Evolutionary conservation across 257 asterid species (phyloP).

Genomic region (Przewalskia tangutica): DNA sequence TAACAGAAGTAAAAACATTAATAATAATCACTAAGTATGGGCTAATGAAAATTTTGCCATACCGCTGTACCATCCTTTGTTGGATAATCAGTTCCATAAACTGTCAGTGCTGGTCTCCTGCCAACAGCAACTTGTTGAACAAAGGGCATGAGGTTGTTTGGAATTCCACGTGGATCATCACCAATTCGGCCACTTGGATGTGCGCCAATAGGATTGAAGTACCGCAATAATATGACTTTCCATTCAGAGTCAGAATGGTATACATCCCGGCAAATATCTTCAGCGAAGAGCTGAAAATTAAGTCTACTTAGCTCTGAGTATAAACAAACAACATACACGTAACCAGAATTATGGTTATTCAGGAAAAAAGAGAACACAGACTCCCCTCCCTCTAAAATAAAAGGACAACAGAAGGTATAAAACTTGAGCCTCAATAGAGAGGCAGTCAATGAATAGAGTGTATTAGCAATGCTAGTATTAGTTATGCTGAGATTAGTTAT

Average conservation of each 20-base stretch:
- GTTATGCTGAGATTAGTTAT: too few relatives aligned
- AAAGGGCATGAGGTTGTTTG: slow-evolving; percentile 97
- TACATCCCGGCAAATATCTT: slow-evolving; percentile 87
- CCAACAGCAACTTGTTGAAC: slow-evolving; percentile 99
- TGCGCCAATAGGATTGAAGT: slow-evolving; percentile 98
- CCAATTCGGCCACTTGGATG: slow-evolving; percentile 93
- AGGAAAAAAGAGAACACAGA: neutral
- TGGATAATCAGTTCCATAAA: slow-evolving; percentile 46
- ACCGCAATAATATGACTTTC: slow-evolving; percentile 88
- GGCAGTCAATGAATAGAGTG: neutral
- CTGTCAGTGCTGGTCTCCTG: slow-evolving; percentile 77
- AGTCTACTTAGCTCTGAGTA: slow-evolving; percentile 7
- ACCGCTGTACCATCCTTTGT: slow-evolving; percentile 9
- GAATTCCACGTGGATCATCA: slow-evolving; percentile 92
- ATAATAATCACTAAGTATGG: neutral
- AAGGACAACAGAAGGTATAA: neutral
- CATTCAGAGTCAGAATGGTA: slow-evolving; percentile 62
- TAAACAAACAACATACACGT: neutral
- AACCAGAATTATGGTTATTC: neutral
- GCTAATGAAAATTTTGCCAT: neutral
- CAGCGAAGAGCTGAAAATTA: slow-evolving; percentile 68
- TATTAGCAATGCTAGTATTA: too few relatives aligned
- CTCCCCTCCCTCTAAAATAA: neutral
- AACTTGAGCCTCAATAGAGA: neutral
- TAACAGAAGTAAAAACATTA: neutral